A percentile compares a stretch with the other conserved stretches of the same genome.
These are phyloP conservation scores for Parachaetomium inaequale DNA, from an alignment of 495 filamentous ascomycete species.

Conservation along the genomic window DNA sequence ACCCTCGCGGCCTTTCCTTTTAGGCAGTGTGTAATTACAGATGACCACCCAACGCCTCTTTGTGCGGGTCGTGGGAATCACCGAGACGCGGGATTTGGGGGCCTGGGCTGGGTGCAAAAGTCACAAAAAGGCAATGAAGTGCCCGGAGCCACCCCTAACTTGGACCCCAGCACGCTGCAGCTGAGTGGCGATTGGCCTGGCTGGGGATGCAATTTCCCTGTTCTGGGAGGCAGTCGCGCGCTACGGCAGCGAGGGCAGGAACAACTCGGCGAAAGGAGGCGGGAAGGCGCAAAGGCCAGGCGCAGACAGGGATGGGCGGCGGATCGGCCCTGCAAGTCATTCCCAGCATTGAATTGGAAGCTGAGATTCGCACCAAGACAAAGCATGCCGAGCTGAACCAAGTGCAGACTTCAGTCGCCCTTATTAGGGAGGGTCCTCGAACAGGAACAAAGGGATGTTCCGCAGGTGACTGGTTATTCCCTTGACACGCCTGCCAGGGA, in stretches of 20 bases:
- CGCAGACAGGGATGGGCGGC: slow-evolving; percentile 4
- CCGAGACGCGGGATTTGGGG: not conserved
- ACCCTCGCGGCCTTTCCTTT: not conserved
- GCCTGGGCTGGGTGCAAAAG: not conserved
- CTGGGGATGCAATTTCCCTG: slow-evolving; percentile 25
- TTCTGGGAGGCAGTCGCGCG: slow-evolving; percentile 30
- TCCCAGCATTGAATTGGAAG: not conserved
- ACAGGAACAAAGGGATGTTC: not conserved
- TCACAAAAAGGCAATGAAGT: not conserved
- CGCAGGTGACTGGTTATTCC: too few species aligned
- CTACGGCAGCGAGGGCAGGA: slow-evolving; percentile 37
- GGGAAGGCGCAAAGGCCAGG: too few species aligned
- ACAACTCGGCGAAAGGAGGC: slow-evolving; percentile 20
- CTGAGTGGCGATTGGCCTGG: slow-evolving; percentile 16
- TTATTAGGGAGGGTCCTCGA: not conserved
- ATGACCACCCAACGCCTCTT: not conserved
- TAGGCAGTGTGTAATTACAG: slow-evolving; percentile 3
- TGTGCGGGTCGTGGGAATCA: slow-evolving; percentile 1
- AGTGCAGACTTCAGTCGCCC: not conserved
- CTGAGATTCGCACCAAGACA: not conserved
- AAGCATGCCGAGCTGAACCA: not conserved
- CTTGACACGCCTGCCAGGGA: not conserved
- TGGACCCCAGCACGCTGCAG: not conserved
- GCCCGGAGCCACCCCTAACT: not conserved
- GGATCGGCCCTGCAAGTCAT: slow-evolving; percentile 10